phyloP scores from a whole-genome alignment of 192 early-diverging fungal species.

The Helicostylum pulchrum region DNA sequence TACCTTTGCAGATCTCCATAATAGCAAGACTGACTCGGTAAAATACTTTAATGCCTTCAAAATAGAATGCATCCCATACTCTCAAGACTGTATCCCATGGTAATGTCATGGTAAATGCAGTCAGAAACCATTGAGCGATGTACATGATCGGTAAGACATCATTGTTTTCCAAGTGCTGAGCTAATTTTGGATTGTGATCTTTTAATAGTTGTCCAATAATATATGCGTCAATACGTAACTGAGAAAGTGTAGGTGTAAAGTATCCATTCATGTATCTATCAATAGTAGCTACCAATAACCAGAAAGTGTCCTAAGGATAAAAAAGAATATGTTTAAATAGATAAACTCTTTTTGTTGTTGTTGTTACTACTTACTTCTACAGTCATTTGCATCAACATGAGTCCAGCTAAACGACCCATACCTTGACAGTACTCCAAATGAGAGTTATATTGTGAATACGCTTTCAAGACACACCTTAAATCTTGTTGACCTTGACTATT shows the following conservation, averaged over 20 bases:
- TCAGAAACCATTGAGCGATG: slow-evolving; percentile 93
- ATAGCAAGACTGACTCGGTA: slow-evolving; percentile 83
- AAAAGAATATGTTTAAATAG: neutral
- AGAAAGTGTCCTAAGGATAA: slow-evolving; percentile 75
- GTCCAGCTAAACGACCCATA: slow-evolving; percentile 89
- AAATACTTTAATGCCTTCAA: slow-evolving; percentile 80
- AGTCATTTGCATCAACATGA: slow-evolving; percentile 85
- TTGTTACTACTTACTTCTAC: slow-evolving; percentile 53
- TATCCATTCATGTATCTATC: slow-evolving; percentile 75
- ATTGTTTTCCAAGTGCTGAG: slow-evolving; percentile 68
- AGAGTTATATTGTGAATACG: slow-evolving; percentile 86
- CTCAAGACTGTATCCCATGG: slow-evolving; percentile 86
- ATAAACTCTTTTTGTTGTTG: too few species aligned
- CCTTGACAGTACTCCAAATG: slow-evolving; percentile 93
- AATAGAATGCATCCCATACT: slow-evolving; percentile 92
- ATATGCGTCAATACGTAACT: slow-evolving; percentile 76
- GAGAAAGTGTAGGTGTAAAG: slow-evolving; percentile 67
- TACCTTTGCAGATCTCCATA: slow-evolving; percentile 48
- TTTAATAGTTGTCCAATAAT: slow-evolving; percentile 76
- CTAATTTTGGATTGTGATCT: slow-evolving; percentile 65
- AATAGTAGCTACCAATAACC: slow-evolving; percentile 77
- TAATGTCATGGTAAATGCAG: slow-evolving; percentile 79
- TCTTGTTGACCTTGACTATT: slow-evolving; percentile 73
- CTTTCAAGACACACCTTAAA: slow-evolving; percentile 73
- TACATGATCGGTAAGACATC: slow-evolving; percentile 87